phyloP scores from a whole-genome alignment of 2,329 filamentous ascomycete species.

The Microascus cirrosus region DNA sequence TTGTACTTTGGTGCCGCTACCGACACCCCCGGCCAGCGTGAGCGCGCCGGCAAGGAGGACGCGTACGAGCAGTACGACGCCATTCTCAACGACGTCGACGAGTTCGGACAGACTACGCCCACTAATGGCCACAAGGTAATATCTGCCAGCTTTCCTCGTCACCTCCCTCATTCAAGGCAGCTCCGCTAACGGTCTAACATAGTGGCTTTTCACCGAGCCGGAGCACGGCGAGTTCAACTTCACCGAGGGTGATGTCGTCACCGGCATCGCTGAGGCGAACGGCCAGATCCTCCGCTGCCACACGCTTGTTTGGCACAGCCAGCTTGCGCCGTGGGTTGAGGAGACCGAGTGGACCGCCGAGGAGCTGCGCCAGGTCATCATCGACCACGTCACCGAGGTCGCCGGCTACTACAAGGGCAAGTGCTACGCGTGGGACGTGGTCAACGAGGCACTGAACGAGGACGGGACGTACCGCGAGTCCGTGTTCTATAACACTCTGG shows the following conservation, averaged over 20 bases:
- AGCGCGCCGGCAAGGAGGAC: constrained; percentile 32
- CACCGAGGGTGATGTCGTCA: constrained; percentile 41
- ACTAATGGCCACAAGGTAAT: constrained; percentile 42
- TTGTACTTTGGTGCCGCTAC: constrained; percentile 53
- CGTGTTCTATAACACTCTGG: constrained; percentile 44
- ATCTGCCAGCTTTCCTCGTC: neutral
- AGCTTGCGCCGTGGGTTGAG: constrained; percentile 23
- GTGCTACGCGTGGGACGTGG: constrained; percentile 55
- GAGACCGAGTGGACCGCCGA: constrained; percentile 39
- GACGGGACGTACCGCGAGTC: constrained; percentile 39
- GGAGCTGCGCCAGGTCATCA: constrained; percentile 38
- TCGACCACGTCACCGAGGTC: constrained; percentile 47
- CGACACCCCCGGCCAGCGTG: constrained; percentile 30
- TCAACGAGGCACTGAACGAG: constrained; percentile 51
- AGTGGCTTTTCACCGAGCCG: constrained; percentile 51
- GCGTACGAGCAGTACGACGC: constrained; percentile 40
- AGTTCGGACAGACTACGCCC: constrained; percentile 52
- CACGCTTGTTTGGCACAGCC: constrained; percentile 34
- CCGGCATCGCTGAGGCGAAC: constrained; percentile 27
- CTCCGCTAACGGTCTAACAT: neutral
- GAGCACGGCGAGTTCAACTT: constrained; percentile 47
- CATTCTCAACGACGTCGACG: constrained; percentile 38
- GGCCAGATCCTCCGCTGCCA: constrained; percentile 46
- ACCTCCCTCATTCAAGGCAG: neutral
- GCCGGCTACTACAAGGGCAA: constrained; percentile 46